phyloP scores from a whole-genome alignment of 495 filamentous ascomycete species.

The Hyaloscypha hepaticicola region DNA sequence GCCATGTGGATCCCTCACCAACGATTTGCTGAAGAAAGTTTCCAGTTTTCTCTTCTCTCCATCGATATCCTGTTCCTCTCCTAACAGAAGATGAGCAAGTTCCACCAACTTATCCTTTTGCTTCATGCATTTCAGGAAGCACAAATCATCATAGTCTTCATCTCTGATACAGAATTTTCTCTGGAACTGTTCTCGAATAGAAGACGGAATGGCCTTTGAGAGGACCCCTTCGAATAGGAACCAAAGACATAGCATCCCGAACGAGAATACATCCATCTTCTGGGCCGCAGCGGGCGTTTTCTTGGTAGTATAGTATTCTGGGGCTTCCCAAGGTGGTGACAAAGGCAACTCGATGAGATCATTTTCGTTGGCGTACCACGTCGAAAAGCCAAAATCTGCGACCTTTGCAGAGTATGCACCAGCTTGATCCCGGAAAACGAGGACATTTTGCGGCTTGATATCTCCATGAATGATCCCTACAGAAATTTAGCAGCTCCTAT shows the following conservation, averaged over 20 bases:
- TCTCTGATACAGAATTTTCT: too few species aligned
- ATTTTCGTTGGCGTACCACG: background rate
- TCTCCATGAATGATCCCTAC: slow-evolving; percentile 38
- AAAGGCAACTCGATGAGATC: background rate
- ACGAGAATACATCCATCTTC: slow-evolving; percentile 32
- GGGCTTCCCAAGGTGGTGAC: background rate
- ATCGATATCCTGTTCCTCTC: too few species aligned
- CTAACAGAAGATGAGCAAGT: too few species aligned
- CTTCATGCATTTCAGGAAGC: too few species aligned
- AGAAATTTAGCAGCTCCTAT: background rate
- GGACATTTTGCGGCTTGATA: slow-evolving; percentile 37
- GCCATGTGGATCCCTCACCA: too few species aligned
- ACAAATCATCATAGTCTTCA: background rate
- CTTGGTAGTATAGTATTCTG: slow-evolving; percentile 7
- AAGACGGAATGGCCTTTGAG: too few species aligned
- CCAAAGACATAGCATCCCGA: slow-evolving; percentile 31
- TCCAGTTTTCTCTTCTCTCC: too few species aligned
- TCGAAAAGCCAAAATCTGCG: slow-evolving; percentile 37
- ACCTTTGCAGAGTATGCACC: slow-evolving; percentile 30
- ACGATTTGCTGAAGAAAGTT: too few species aligned
- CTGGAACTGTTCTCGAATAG: too few species aligned
- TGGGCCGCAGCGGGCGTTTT: slow-evolving; percentile 9
- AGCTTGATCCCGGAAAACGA: slow-evolving; percentile 30
- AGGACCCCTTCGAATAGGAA: slow-evolving; percentile 19
- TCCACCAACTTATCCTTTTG: too few species aligned